These are phyloP conservation scores for Lactarius sp. DNA, from an alignment of 768 basidiomycete genomes.

Conservation along the genomic window DNA sequence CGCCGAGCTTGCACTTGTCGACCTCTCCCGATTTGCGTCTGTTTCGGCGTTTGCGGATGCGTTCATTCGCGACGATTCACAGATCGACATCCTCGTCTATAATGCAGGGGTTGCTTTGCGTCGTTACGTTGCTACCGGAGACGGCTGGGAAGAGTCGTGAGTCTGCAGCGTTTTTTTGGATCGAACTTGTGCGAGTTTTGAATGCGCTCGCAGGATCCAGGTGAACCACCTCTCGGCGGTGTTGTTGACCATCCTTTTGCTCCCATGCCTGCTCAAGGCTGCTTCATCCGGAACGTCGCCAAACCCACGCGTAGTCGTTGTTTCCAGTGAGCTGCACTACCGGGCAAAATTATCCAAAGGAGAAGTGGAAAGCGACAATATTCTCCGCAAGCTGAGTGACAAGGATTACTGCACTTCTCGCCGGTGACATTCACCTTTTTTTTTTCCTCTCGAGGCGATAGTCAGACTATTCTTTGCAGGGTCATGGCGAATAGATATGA, in stretches of 20 bases:
- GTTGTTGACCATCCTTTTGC: constrained; percentile 14
- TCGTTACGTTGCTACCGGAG: constrained; percentile 30
- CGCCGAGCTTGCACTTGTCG: constrained; percentile 25
- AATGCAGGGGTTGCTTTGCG: constrained; percentile 28
- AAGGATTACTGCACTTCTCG: constrained; percentile 11
- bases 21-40: constrained; percentile 29
- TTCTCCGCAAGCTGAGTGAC: constrained; percentile 11
- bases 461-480: neutral
- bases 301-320: constrained; percentile 20
- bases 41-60: constrained; percentile 28
- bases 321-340: constrained; percentile 20
- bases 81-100: constrained; percentile 31
- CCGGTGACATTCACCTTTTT: neutral
- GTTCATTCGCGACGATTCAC: constrained; percentile 26
- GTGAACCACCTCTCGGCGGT: constrained; percentile 34
- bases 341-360: neutral
- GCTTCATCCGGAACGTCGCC: constrained; percentile 12
- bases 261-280: constrained; percentile 19
- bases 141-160: constrained; percentile 32
- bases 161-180: neutral
- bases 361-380: constrained; percentile 9
- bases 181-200: neutral
- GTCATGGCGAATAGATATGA: constrained; percentile 15
- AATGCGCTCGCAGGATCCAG: constrained; percentile 37
- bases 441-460: neutral